Base-by-base conservation (phyloP, 768 basidiomycete genomes). In the Podaxis mareebaensis region DNA sequence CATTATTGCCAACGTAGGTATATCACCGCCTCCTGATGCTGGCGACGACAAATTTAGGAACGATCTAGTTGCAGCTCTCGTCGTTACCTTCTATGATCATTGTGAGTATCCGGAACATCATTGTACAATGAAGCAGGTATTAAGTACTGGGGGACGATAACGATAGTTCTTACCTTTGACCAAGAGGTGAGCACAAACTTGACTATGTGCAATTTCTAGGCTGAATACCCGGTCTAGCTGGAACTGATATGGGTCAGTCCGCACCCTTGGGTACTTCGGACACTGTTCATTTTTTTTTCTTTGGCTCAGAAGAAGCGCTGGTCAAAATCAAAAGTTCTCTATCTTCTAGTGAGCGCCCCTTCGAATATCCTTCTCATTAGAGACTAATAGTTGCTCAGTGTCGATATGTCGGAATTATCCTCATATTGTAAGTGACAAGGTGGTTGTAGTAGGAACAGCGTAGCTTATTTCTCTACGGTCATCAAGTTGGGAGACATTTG, bases 1-100 rank as follows among this genome's bases (percentile, higher is more conserved):
- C 68, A 67, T 52, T 73, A 67, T 53, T 69, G 67, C 46, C 72
- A 73, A 63, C 55, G 72, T 69, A 33, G 60, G 70, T 62, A 13
- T 28, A 49, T 61, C 28, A 39, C 26, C 10, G 8, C 13, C 22
- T 26, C 12, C 12, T 44, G 15, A 44, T 44, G 28, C 42, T 17
- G n/a, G 15, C 42, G 4, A 44, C 5, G 15, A 44, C n/a, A 2
- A n/a, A 15, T 44, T 44, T 17, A 15, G n/a, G 12, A 4, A 22
- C 53, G 33, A 42, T 44, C 4, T n/a, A 71, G 70, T 71, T 33
- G 69, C 67, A 26, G 68, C 68, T n/a, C 55, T 68, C 8, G 61
- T 68, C 13, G 54, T 68, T 12, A 65, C 65, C 12, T 20, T 72
- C 13, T 72, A 71, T 58, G 71, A 72, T 42, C 71, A 72, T 40